These are phyloP conservation scores for Malus sylvestris DNA, from an alignment of 306 rosid genomes.

Conservation along the genomic window DNA sequence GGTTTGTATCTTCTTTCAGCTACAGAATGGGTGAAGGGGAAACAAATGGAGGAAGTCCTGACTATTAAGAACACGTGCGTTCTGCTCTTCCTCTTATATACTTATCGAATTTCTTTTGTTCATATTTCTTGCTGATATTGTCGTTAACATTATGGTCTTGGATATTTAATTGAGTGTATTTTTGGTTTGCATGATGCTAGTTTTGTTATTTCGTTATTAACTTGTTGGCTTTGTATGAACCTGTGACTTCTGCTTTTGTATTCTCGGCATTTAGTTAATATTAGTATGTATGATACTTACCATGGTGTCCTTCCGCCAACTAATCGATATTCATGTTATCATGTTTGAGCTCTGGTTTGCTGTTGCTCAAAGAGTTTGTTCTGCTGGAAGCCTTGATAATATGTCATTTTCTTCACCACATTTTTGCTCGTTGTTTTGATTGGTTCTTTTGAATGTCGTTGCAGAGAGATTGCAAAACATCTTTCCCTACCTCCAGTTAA, in stretches of 20 bases:
- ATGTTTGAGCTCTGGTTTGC: background rate
- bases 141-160: background rate
- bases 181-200: background rate
- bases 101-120: background rate
- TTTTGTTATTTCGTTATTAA: background rate
- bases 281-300: background rate
- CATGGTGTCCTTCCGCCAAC: background rate
- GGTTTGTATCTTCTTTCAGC: slow-evolving; percentile 43
- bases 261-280: background rate
- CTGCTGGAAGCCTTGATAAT: background rate
- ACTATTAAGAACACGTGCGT: slow-evolving; percentile 71
- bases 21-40: slow-evolving; percentile 93
- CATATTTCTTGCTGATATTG: background rate
- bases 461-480: slow-evolving; percentile 94
- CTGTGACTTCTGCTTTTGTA: background rate
- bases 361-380: background rate
- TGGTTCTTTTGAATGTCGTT: background rate
- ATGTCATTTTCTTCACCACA: background rate
- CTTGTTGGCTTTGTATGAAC: background rate
- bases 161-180: background rate
- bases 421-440: background rate
- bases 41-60: slow-evolving; percentile 73
- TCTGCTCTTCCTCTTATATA: background rate
- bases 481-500: slow-evolving; percentile 97
- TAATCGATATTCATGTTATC: background rate